Percentiles rank a stretch among this genome's conserved stretches.
Evolutionary conservation across 345 rosid species (phyloP).

Genomic region (Arabis hirsuta): DNA sequence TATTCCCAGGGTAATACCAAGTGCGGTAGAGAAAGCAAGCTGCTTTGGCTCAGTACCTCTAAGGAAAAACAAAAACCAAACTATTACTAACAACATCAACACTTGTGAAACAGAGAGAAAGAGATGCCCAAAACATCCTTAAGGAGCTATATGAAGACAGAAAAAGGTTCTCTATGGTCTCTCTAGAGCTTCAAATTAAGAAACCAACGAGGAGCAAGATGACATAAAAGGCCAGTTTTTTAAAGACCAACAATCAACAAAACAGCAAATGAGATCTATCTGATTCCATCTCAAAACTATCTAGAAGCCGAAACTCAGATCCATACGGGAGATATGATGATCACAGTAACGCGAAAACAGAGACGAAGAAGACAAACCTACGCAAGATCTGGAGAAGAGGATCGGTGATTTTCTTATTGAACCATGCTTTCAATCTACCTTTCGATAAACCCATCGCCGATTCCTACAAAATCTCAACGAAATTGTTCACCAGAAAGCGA

Average conservation of each 20-base stretch:
- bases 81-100: conserved; percentile 21
- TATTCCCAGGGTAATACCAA: conserved; percentile 79
- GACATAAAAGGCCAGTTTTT: background rate
- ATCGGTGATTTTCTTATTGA: conserved; percentile 64
- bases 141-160: conserved; percentile 6
- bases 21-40: conserved; percentile 84
- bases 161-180: background rate
- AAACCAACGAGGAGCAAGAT: conserved; percentile 19
- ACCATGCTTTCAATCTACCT: conserved; percentile 55
- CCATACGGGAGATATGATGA: conserved; percentile 10
- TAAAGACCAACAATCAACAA: conserved; percentile 9
- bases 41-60: conserved; percentile 93
- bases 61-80: conserved; percentile 27
- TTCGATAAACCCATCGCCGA: conserved; percentile 48
- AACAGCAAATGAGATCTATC: conserved; percentile 16
- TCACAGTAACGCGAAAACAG: background rate
- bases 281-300: conserved; percentile 1
- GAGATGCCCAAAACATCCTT: background rate
- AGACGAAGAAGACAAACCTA: conserved; percentile 52
- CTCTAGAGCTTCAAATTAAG: conserved; percentile 22
- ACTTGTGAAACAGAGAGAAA: background rate
- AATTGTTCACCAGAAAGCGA: background rate
- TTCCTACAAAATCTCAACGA: conserved; percentile 11
- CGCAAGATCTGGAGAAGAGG: conserved; percentile 85
- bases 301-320: background rate